Evolutionary conservation across 176 grass and related monocot species (phyloP), one percentile per base, ranked within the genome.

Genomic region (Juncus effusus): DNA sequence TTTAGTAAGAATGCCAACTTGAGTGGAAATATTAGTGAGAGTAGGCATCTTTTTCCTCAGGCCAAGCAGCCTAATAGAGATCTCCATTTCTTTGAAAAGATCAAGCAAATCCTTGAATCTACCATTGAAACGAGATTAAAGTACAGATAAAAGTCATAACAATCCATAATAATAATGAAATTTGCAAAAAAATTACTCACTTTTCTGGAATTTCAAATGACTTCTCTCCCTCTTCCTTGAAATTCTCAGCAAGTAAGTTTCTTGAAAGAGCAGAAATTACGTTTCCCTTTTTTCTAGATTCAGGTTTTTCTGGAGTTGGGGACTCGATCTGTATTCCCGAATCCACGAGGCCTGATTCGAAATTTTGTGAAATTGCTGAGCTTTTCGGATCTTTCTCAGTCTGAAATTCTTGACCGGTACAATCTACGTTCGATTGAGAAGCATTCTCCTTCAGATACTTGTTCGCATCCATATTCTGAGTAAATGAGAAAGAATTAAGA

Each of bases 71-170:
- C 89, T 90, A 82, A 82, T 90, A 51, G 94, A 93, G 80, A 72
- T 90, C 60, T 90, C 83, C 83, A 99, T 80, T 40, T 84, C 77
- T 61, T 80, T 87, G 68, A 99, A 99, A 69, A 93, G 78, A 67
- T 84, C 63, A 3, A 81, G 45, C 58, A 99, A 81, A 80, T 70
- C 72, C 47, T 66, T 79, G 63, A 77, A 83, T 4, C 94, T 99
- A 49, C 12, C 40, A 76, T 66, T 12, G 62, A 58, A 63, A 63
- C 65, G 28, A 62, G 19, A 51, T 41, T 61, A 75, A 28, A 49
- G 74, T 50, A 78, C 40, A 70, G 13, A 12, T 45, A 68, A 13
- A 53, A 14, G 69, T 42, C 41, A 68, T 5, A 14, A 6, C 7
- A 13, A 15, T 54, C 13, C 13, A 77, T 56, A 28, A 66, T 57